Evolutionary conservation across 2,329 filamentous ascomycete species (phyloP).

Genomic region (Aspergillus proliferans): DNA sequence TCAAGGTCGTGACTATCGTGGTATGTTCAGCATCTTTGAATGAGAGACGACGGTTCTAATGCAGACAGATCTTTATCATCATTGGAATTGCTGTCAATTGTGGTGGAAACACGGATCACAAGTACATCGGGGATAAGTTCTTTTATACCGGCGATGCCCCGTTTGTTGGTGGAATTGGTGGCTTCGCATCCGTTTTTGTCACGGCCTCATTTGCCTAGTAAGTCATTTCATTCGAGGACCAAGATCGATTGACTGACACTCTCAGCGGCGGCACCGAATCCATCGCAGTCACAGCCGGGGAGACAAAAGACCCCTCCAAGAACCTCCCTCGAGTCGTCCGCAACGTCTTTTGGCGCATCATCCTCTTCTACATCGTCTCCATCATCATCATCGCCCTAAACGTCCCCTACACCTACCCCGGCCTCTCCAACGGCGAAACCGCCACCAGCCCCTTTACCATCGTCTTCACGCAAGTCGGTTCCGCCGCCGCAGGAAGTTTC

Average conservation of each 20-base stretch:
- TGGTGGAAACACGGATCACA: constrained; percentile 49
- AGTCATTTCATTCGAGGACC: constrained; percentile 2
- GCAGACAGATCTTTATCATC: constrained; percentile 55
- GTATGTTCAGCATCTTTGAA: constrained; percentile 16
- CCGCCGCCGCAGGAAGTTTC: constrained; percentile 50
- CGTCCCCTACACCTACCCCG: constrained; percentile 50
- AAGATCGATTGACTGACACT: constrained; percentile 5
- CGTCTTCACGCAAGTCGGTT: constrained; percentile 55
- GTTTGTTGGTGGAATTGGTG: constrained; percentile 59
- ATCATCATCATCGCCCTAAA: constrained; percentile 54
- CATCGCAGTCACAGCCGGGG: constrained; percentile 61
- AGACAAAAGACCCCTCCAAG: constrained; percentile 57
- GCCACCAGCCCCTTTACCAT: constrained; percentile 54
- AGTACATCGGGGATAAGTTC: constrained; percentile 54
- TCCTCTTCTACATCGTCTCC: constrained; percentile 50
- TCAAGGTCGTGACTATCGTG: constrained; percentile 38
- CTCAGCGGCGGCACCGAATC: constrained; percentile 54
- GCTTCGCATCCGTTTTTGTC: constrained; percentile 60
- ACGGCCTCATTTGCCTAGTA: constrained; percentile 57
- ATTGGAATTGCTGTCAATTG: constrained; percentile 56
- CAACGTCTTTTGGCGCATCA: constrained; percentile 60
- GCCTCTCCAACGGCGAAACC: constrained; percentile 38
- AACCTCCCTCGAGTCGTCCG: constrained; percentile 58
- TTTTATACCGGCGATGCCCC: constrained; percentile 57
- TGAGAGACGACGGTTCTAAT: constrained; percentile 19